Percentiles rank a stretch among this genome's conserved stretches.
phyloP scores from a whole-genome alignment of 768 basidiomycete species.

The Pleurotus sapidus region DNA sequence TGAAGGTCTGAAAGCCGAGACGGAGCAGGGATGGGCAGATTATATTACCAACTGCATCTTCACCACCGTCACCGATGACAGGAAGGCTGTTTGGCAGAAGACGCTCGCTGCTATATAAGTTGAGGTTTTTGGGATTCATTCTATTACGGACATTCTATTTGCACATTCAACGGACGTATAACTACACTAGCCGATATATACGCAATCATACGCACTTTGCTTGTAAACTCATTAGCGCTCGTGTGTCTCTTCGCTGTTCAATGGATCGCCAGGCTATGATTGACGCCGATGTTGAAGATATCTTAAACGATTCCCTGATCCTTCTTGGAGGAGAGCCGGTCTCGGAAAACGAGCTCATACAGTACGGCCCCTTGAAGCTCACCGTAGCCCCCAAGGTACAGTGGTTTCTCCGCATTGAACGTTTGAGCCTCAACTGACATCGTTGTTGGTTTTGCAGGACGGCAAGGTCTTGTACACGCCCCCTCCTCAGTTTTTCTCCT shows the following conservation, averaged over 20 bases:
- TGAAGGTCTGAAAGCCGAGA: constrained; percentile 14
- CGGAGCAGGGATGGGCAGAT: constrained; percentile 16
- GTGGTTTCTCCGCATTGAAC: not conserved
- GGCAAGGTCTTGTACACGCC: constrained; percentile 47
- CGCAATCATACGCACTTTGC: too few relatives aligned
- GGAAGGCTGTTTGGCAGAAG: constrained; percentile 13
- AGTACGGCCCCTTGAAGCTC: constrained; percentile 52
- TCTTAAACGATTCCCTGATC: constrained; percentile 48
- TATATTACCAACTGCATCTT: constrained; percentile 19
- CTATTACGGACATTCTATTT: too few relatives aligned
- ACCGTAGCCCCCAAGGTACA: constrained; percentile 58
- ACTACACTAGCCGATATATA: too few relatives aligned
- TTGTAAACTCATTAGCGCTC: too few relatives aligned
- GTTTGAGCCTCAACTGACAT: not conserved
- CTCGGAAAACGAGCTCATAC: constrained; percentile 35
- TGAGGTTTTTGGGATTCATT: too few relatives aligned
- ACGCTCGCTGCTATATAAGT: constrained; percentile 12
- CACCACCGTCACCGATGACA: constrained; percentile 16
- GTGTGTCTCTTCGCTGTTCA: not conserved
- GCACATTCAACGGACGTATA: too few relatives aligned
- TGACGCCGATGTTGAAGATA: constrained; percentile 38
- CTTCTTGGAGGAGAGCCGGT: constrained; percentile 46
- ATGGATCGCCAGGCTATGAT: too few relatives aligned
- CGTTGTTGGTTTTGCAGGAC: constrained; percentile 32
- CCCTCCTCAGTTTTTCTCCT: too few relatives aligned